phyloP scores from a whole-genome alignment of 225 moss, liverwort and hornwort species.

The Takakia lepidozioides region DNA sequence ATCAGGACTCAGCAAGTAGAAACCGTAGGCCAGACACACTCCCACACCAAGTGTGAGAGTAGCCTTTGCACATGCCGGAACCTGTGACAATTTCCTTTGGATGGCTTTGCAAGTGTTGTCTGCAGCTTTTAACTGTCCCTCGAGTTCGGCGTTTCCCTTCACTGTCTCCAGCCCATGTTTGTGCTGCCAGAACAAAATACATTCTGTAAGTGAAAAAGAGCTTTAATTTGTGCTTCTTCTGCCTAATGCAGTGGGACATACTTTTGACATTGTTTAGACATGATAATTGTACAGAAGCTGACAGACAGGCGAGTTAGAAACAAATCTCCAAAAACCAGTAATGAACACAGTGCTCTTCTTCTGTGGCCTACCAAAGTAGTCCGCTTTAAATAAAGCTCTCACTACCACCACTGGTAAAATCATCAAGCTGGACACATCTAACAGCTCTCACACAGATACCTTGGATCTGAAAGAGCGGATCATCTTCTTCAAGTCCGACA shows the following conservation, averaged over 20 bases:
- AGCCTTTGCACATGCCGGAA: slow-evolving; percentile 52
- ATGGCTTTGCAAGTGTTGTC: slow-evolving; percentile 67
- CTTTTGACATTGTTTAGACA: too few species aligned
- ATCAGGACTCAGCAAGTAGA: slow-evolving; percentile 66
- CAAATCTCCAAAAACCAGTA: too few species aligned
- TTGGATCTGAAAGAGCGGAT: slow-evolving; percentile 59
- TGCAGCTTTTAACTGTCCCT: slow-evolving; percentile 56
- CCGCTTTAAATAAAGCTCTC: neutral
- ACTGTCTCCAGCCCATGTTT: slow-evolving; percentile 41
- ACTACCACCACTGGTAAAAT: neutral
- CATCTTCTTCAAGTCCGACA: slow-evolving; percentile 52
- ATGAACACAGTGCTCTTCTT: too few species aligned
- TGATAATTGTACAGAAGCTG: too few species aligned
- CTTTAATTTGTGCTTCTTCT: too few species aligned
- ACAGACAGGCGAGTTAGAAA: too few species aligned
- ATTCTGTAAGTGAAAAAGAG: too few species aligned
- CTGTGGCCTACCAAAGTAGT: too few species aligned
- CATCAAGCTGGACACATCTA: too few species aligned
- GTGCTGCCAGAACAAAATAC: slow-evolving; percentile 48
- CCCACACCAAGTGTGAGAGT: slow-evolving; percentile 46
- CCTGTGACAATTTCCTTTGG: slow-evolving; percentile 54
- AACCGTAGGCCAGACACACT: slow-evolving; percentile 52
- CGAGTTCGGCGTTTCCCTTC: slow-evolving; percentile 36
- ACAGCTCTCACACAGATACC: too few species aligned
- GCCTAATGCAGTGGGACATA: too few species aligned